Base-by-base conservation (phyloP, 179 eudicot species). In the Heliamphora pulchella region DNA sequence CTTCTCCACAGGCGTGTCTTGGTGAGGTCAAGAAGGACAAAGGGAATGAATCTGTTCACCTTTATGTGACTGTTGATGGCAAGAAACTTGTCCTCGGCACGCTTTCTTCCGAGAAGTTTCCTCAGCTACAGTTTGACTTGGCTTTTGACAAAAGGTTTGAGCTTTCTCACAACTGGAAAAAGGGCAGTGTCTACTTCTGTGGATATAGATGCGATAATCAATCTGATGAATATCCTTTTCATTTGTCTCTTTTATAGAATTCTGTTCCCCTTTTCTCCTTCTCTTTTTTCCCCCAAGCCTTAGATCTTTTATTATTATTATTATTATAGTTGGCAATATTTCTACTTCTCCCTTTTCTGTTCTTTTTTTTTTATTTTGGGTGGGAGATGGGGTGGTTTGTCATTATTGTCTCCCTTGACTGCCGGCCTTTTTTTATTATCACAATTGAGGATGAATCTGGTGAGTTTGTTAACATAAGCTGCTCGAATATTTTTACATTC, bases 91-190 rank as follows among this genome's bases (percentile, higher is more conserved):
- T 91, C 71, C 86, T 90, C 20, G 95, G 91, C 76, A 86, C 89
- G 82, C 93, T 93, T 57, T 82, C 85, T 41, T 48, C 85, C 51
- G 91, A 88, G 10, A 91, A 88, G 86, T 74, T 89, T 43, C 91
- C 92, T 72, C 92, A 91, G 81, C 81, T 83, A 50, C 88, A 82
- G 77, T 87, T 93, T 86, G 95, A 93, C 82, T 82, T 93, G 80
- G 83, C 90, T 63, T 91, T 93, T 71, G 87, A 89, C 64, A 85
- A 81, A 82, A 86, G 85, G 9, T 90, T 92, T 87, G 89, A 88
- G 80, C 83, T 92, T 70, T 87, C 91, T 48, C 97, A 93, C 87
- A 91, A 89, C 84, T 83, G 88, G 88, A 93, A 91, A 84, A 80
- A 83, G 84, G 97, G 92, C 79, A 90, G 89, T 81, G 90, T 93